Base-by-base conservation (phyloP, 2,329 filamentous ascomycete species). In the Chaetomium olivaceum region DNA sequence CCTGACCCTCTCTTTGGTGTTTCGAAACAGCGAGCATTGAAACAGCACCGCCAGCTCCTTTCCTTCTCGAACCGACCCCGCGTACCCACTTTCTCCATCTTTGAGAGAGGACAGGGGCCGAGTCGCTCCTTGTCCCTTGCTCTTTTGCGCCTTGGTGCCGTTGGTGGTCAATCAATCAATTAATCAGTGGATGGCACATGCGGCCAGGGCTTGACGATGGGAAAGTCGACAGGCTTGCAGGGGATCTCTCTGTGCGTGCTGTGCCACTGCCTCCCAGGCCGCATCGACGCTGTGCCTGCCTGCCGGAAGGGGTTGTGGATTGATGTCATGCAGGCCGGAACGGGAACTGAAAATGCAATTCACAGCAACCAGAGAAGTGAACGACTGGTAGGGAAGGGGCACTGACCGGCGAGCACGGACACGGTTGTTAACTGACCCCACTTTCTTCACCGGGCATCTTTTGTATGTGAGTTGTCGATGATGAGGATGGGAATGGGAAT, bases 241-340 rank as follows among this genome's bases (percentile, higher is more conserved):
- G 36, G 14, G 14, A 16, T 39, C 36, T 39, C 14, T 39, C 33
- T 39, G 36, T 39, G 36, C 36, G 36, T 39, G 36, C 36, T 19
- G 36, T 43, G 33, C 36, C 21, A n/a, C 48, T 23, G 48, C n/a
- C 48, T 23, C 48, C 48, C 21, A 51, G 23, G 14, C 25, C n/a
- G 54, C 33, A 39, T 21, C 33, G n/a, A 33, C n/a, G 21, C 43
- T 25, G 12, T 58, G 62, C 62, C 27, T 58, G 62, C 62, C 36
- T 33, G 46, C 55, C 31, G 43, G n/a, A 14, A 51, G 14, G 14
- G 39, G 14, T 39, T 58, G 54, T 31, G 29, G 43, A 43, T 52
- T 63, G 61, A 63, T 63, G 61, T 58, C 54, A 58, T 58, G 36
- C 43, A 52, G 33, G 8, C 19, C 29, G n/a, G 50, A 55, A 55